Evolutionary conservation across 2,329 filamentous ascomycete species (phyloP), one percentile per base, ranked within the genome.

Genomic region (Neocucurbitaria cava): DNA sequence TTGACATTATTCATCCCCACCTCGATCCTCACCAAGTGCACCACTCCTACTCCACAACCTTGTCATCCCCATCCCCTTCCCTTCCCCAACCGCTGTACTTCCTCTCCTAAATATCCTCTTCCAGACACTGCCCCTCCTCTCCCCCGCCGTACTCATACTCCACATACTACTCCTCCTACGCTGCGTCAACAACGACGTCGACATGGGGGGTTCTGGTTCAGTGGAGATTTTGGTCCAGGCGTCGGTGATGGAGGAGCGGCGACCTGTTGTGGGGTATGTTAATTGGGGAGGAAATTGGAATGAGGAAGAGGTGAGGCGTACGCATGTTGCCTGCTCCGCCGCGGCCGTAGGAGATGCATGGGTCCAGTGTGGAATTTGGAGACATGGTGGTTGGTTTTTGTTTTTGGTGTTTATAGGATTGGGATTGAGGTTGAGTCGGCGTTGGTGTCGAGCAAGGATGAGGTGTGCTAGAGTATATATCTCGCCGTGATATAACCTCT

Each of bases 301-400:
- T 15, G 8, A 31, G 31, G 45, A 9, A 9, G 6, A 6, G 30
- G 31, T n/a, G 15, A 15, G 13, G 31, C 45, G 8, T 52, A 57
- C 57, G 57, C 53, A 59, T 59, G 20, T 59, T 59, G 20, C 57
- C 57, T 13, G 57, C 57, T 42, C 57, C 57, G 3, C 57, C 57
- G 6, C 57, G 57, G 9, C 57, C 57, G 17, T 59, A 59, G 9
- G 57, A 42, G 20, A 59, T 49, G 24, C 48, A 59, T 2, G 49
- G 33, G 28, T 59, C 50, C 21, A 23, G 4, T n/a, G 41, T 17
- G 15, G 43, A 17, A 23, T 13, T 28, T 42, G 30, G 30, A 23
- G 33, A 38, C 49, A 52, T 52, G 21, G 17, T 46, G n/a, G 33
- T 45, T 9, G n/a, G n/a, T n/a, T n/a, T n/a, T n/a, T n/a, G n/a